A percentile compares a stretch with the other conserved stretches of the same genome.
phyloP scores from a whole-genome alignment of 192 early-diverging fungal species.

The Backusella sp. region DNA sequence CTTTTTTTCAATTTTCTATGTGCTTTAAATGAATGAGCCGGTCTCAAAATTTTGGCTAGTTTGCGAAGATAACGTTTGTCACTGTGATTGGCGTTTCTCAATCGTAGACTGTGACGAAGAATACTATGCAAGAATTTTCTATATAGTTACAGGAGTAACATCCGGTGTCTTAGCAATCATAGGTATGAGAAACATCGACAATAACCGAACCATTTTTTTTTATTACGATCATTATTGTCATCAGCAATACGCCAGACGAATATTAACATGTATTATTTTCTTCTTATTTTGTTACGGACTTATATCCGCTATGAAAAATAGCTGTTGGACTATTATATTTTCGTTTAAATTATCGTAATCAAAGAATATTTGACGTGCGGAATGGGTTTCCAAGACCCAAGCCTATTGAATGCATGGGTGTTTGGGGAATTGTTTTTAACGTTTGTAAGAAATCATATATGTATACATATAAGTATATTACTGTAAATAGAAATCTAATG shows the following conservation, averaged over 20 bases:
- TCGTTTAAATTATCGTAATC: constrained; percentile 9
- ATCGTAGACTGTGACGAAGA: neutral
- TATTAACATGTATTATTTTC: neutral
- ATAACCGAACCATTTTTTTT: neutral
- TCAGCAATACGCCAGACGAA: neutral
- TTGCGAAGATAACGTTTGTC: neutral
- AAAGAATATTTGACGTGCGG: constrained; percentile 9
- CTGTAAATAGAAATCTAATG: neutral
- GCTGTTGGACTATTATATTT: neutral
- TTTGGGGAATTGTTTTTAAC: constrained; percentile 2
- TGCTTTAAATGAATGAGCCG: constrained; percentile 34
- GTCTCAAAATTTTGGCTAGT: constrained; percentile 4
- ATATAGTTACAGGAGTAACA: neutral
- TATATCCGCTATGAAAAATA: neutral
- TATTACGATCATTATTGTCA: neutral
- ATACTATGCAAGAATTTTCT: neutral
- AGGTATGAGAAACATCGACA: neutral
- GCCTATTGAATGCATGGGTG: constrained; percentile 3
- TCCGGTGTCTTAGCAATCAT: neutral
- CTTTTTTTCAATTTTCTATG: neutral
- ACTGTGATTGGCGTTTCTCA: constrained; percentile 2
- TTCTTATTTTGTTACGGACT: neutral
- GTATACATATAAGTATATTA: neutral
- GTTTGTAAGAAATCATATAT: neutral
- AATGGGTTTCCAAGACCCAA: constrained; percentile 12